Evolutionary conservation across 345 rosid genomes (phyloP).

Genomic region (Syzygium jambos): DNA sequence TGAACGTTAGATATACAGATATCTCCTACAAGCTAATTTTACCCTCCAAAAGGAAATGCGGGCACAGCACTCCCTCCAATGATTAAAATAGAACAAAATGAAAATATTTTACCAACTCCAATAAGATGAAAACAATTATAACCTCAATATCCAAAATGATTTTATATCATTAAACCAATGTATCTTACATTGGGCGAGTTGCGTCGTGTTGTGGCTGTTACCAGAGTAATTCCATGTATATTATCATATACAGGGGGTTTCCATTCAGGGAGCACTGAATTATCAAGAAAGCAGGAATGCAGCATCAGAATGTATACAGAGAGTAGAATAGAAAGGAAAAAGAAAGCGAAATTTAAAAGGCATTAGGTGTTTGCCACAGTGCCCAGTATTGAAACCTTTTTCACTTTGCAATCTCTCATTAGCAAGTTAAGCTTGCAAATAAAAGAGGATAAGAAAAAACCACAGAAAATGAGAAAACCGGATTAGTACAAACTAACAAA

Average conservation of each 20-base stretch:
- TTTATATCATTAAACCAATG: neutral
- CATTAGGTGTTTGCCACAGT: neutral
- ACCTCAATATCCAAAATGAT: neutral
- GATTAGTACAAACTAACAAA: neutral
- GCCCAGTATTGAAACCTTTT: neutral
- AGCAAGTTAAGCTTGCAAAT: neutral
- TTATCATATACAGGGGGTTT: conserved; percentile 97
- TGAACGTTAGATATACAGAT: neutral
- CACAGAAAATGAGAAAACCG: neutral
- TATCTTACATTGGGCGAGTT: conserved; percentile 77
- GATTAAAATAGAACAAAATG: neutral
- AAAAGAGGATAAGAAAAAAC: neutral
- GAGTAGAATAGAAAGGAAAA: neutral
- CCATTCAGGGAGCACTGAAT: conserved; percentile 90
- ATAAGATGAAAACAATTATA: neutral
- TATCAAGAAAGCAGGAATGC: neutral
- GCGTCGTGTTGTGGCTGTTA: conserved; percentile 91
- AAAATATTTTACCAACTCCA: neutral
- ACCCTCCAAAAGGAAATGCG: neutral
- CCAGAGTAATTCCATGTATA: conserved; percentile 59
- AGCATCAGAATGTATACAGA: conserved; percentile 1
- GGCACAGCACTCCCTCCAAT: neutral
- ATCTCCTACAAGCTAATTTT: neutral
- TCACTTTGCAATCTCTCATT: neutral
- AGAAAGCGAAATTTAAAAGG: neutral